Conservation (phyloP, 768 basidiomycete species). For the Panaeolus papilionaceus region DNA sequence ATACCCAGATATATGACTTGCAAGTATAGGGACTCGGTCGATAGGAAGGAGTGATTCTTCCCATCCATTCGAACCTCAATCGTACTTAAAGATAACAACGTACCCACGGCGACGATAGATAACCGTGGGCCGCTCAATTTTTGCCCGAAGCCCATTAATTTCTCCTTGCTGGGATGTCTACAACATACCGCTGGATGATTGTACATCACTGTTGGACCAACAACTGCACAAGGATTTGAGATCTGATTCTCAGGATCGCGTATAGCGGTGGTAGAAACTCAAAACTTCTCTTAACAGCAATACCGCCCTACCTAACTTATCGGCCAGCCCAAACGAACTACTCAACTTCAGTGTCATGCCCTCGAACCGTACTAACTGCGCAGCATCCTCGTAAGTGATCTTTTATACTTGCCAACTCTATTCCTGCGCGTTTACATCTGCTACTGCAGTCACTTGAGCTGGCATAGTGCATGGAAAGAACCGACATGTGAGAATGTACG, state of each 20-base stretch:
- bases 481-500: constrained; percentile 3
- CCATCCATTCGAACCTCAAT: not conserved
- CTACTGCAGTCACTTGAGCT: not conserved
- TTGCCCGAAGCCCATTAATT: not conserved
- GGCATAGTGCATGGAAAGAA: not conserved
- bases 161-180: not conserved
- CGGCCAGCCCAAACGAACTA: not conserved
- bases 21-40: not conserved
- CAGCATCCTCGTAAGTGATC: not conserved
- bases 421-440: not conserved
- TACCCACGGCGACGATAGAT: not conserved
- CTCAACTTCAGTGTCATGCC: not conserved
- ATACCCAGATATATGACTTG: not conserved
- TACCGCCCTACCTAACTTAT: not conserved
- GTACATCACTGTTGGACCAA: constrained; percentile 2
- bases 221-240: not conserved
- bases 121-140: not conserved
- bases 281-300: not conserved
- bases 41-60: not conserved
- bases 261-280: not conserved
- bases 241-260: not conserved
- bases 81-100: no score
- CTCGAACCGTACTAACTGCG: constrained; percentile 4
- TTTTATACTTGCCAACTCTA: not conserved
- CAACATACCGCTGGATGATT: not conserved